Evolutionary conservation across 257 asterid genomes (phyloP), one percentile per base, ranked within the genome.

Genomic region (Linderniella brevidens): DNA sequence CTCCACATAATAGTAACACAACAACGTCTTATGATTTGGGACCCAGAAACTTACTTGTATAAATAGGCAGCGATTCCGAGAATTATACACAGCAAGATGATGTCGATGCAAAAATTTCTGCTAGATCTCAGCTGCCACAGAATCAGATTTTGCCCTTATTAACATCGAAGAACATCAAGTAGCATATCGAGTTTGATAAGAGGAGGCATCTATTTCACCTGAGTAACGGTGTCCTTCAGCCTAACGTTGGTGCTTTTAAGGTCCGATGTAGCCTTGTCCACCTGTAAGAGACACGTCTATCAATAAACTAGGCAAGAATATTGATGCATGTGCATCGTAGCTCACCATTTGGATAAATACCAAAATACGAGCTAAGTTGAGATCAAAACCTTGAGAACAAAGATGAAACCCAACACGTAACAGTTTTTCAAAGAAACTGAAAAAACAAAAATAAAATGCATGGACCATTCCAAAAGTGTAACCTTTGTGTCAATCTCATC

Each of bases 401-500:
- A 25, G 32, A 25, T 25, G 32, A 25, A 25, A 25, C 3, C 3
- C 32, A 6, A 25, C 32, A 25, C 32, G 32, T 6, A 25, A 6
- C 32, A 25, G 32, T 25, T 6, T 6, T 25, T 6, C 3, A 25
- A 25, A 25, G 32, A 25, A 25, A 25, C 32, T 13, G 19, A 17
- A 8, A 3, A 3, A 44, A 9, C 3, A 11, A 13, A 11, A 39
- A 39, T 2, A 39, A 39, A 2, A 39, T 3, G 13, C 1, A 11
- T 39, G 18, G 3, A 44, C 14, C 41, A 39, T 20, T 19, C 19
- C 47, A 11, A 37, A 51, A 40, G 40, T 55, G 75, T 44, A 46
- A 90, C 98, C 98, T 90, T 90, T 55, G 77, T 69, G 68, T 90
- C 99, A 53, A 90, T 90, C 75, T 90, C 99, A 63, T 90, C 99